Conservation (phyloP, 2,329 filamentous ascomycete genomes). For the Setomelanomma holmii region DNA sequence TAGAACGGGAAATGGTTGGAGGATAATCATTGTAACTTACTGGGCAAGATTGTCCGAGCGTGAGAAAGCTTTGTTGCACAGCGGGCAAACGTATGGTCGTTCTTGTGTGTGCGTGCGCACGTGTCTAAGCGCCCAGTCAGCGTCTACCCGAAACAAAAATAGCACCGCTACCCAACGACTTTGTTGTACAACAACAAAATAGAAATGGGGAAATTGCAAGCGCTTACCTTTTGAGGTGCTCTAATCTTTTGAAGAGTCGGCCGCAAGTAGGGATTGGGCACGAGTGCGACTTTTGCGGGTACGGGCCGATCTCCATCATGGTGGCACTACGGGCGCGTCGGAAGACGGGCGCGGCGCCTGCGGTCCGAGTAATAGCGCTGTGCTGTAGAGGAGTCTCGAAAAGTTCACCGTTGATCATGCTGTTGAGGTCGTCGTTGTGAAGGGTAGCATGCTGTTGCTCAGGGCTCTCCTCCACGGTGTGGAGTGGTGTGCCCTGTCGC, state of each 20-base stretch:
- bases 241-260: conserved; percentile 96
- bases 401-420: conserved; percentile 46
- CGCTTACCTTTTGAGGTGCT: conserved; percentile 97
- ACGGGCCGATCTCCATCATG: conserved; percentile 94
- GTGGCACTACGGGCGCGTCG: conserved; percentile 93
- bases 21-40: conserved; percentile 60
- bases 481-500: conserved; percentile 87
- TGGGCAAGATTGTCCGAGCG: conserved; percentile 98
- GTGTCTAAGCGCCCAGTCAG: conserved; percentile 72
- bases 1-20: conserved; percentile 30
- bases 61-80: conserved; percentile 99
- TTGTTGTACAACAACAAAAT: conserved; percentile 13
- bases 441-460: conserved; percentile 73
- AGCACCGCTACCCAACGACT: conserved; percentile 9
- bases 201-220: conserved; percentile 42
- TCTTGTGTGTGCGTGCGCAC: conserved; percentile 99
- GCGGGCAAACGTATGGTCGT: conserved; percentile 94
- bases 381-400: conserved; percentile 59
- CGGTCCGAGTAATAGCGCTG: conserved; percentile 66
- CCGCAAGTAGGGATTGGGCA: conserved; percentile 99
- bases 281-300: conserved; percentile 97
- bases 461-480: conserved; percentile 82
- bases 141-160: conserved; percentile 54
- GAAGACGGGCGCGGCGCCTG: conserved; percentile 73
- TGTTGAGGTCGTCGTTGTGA: conserved; percentile 72